Base-by-base conservation (phyloP, 148 eudicot genomes). In the Heliamphora exappendiculata region DNA sequence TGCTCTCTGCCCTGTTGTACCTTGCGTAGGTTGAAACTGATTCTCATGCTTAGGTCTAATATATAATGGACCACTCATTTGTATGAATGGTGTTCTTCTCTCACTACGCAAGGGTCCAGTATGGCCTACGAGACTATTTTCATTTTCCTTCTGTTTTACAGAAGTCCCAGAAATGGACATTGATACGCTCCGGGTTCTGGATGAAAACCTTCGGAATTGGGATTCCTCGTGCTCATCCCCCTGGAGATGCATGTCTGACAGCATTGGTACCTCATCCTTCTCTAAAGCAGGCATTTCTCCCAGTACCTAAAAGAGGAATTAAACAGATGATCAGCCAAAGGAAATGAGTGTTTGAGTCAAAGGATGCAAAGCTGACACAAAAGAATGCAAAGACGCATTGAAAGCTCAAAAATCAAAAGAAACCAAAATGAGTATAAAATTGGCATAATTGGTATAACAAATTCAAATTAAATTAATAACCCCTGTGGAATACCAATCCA, bases 51-150 rank as follows among this genome's bases (percentile, higher is more conserved):
- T 86, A 59, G 76, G 82, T 62, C 68, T 57, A 20, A 78, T 67
- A 79, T 80, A 83, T 79, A 91, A 76, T 45, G 89, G 87, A 72
- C 91, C 93, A 78, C 93, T 89, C 92, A 86, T 86, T 68, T 87
- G 89, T 44, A 81, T 66, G 17, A 78, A 68, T 11, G 88, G 75
- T 70, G 79, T 45, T 76, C 57, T 77, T 81, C 73, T 85, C 76
- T 78, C 84, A 73, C 65, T 87, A 69, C 85, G 81, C 73, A 90
- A 78, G 17, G 97, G 97, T 65, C 91, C 94, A 37, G 94, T 86
- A 73, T 78, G 80, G 50, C 91, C 88, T 37, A 75, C 67, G 71
- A 75, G 73, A 71, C 73, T 83, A 76, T 60, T 83, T 70, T 78
- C 85, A 36, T 39, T 34, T 44, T 76, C 82, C 73, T 53, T 81